Evolutionary conservation across 2,329 filamentous ascomycete genomes (phyloP).

Genomic region (Thielaviopsis musarum): DNA sequence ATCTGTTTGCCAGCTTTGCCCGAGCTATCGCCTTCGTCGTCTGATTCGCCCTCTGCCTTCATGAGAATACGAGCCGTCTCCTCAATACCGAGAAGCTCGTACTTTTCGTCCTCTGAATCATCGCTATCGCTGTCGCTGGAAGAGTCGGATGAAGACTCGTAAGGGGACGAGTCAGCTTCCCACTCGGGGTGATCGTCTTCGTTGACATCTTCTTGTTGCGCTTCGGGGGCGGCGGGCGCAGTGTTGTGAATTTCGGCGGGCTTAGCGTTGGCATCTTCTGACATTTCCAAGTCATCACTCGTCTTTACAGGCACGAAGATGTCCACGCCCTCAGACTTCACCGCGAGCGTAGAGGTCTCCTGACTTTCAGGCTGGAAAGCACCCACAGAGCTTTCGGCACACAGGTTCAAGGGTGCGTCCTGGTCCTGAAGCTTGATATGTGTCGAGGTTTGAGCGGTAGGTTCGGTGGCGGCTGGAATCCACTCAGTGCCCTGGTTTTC

Average conservation of each 20-base stretch:
- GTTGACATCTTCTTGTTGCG: background rate
- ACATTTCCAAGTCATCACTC: background rate
- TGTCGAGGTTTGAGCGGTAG: background rate
- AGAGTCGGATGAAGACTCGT: constrained; percentile 48
- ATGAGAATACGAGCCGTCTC: constrained; percentile 76
- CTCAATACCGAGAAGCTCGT: constrained; percentile 60
- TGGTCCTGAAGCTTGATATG: background rate
- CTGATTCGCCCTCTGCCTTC: constrained; percentile 63
- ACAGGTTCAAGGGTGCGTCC: too few species aligned
- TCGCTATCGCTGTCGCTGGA: constrained; percentile 40
- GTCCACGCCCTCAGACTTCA: too few species aligned
- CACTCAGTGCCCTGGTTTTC: background rate
- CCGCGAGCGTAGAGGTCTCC: too few species aligned
- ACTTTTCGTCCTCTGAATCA: constrained; percentile 43
- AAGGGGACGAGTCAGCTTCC: constrained; percentile 66
- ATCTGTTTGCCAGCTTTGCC: constrained; percentile 28
- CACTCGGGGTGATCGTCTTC: constrained; percentile 50
- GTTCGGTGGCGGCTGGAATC: background rate
- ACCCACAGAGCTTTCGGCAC: background rate
- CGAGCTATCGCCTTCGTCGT: constrained; percentile 44
- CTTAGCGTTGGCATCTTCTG: background rate
- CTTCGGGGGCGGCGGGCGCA: background rate
- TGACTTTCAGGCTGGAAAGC: background rate
- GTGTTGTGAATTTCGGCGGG: background rate
- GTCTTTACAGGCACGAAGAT: background rate